phyloP scores from a whole-genome alignment of 371 early-diverging fungal species.

The Mucor irregularis region DNA sequence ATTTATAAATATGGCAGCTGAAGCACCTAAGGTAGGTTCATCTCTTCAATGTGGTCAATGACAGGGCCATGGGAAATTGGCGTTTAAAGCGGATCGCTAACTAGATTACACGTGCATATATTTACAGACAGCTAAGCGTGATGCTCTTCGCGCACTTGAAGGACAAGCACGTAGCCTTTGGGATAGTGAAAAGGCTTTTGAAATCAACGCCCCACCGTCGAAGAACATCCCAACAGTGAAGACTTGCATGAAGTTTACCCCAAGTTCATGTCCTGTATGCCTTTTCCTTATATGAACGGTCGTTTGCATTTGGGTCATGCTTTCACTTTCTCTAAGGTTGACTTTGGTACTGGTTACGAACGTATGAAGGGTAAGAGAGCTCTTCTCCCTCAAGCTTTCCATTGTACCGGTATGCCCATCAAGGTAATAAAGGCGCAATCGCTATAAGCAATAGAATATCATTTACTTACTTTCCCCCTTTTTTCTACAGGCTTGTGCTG shows the following conservation, averaged over 20 bases:
- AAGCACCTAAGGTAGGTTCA: slow-evolving; percentile 41
- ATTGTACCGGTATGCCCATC: slow-evolving; percentile 99
- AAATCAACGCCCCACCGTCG: slow-evolving; percentile 85
- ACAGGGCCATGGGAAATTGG: background rate
- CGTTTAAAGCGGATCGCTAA: background rate
- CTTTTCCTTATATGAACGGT: slow-evolving; percentile 99
- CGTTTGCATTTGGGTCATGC: slow-evolving; percentile 99
- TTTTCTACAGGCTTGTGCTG: slow-evolving; percentile 88
- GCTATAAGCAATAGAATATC: background rate
- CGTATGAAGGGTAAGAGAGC: slow-evolving; percentile 94
- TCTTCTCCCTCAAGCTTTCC: slow-evolving; percentile 99
- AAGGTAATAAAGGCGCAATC: slow-evolving; percentile 60
- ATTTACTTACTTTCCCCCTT: too few relatives aligned
- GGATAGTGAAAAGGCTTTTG: slow-evolving; percentile 79
- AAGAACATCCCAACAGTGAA: slow-evolving; percentile 55
- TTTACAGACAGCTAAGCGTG: slow-evolving; percentile 77
- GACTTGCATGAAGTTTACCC: slow-evolving; percentile 68
- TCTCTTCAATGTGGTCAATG: too few relatives aligned
- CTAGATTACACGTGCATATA: too few relatives aligned
- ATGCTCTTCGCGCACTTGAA: slow-evolving; percentile 82
- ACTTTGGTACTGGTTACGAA: slow-evolving; percentile 95
- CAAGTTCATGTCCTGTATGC: slow-evolving; percentile 98
- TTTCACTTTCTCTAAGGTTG: slow-evolving; percentile 97
- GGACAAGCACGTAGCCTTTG: slow-evolving; percentile 76
- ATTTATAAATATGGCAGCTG: slow-evolving; percentile 19